These are phyloP conservation scores for Salvia miltiorrhiza DNA, from an alignment of 257 asterid genomes.

Conservation along the genomic window DNA sequence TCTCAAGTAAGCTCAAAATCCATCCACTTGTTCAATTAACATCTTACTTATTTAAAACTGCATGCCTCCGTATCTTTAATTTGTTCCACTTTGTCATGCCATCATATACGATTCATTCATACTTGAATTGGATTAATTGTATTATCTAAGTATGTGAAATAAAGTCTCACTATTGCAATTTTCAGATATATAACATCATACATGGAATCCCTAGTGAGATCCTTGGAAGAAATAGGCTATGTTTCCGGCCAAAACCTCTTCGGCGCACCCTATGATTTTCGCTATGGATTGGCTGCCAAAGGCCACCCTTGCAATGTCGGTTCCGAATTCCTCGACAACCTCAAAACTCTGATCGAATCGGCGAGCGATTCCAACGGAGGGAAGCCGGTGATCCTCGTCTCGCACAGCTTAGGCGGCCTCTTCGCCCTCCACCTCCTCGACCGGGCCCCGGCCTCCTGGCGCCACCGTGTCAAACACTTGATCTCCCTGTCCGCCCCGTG, in stretches of 20 bases:
- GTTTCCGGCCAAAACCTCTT: slow-evolving; percentile 51
- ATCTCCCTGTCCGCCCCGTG: slow-evolving; percentile 75
- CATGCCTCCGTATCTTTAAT: too few species aligned
- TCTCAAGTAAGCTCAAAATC: slow-evolving; percentile 49
- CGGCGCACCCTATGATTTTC: slow-evolving; percentile 90
- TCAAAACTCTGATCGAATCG: slow-evolving; percentile 48
- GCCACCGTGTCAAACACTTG: slow-evolving; percentile 61
- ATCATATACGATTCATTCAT: too few species aligned
- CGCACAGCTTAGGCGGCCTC: slow-evolving; percentile 81
- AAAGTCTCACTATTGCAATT: background rate
- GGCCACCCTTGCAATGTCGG: slow-evolving; percentile 62
- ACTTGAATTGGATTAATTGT: too few species aligned
- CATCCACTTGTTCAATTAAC: too few species aligned
- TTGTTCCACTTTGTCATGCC: too few species aligned
- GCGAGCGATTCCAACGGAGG: slow-evolving; percentile 52
- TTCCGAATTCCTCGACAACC: slow-evolving; percentile 48
- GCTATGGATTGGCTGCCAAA: slow-evolving; percentile 67
- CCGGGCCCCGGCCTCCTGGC: slow-evolving; percentile 49
- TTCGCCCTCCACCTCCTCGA: slow-evolving; percentile 60
- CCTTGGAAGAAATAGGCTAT: slow-evolving; percentile 64
- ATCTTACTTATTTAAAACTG: too few species aligned
- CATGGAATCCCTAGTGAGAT: slow-evolving; percentile 65
- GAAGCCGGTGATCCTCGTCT: slow-evolving; percentile 56
- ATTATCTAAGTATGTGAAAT: background rate
- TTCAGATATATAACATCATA: slow-evolving; percentile 60